Conservation (phyloP, 202 grass and related monocot species). For the Carex arenaria region DNA sequence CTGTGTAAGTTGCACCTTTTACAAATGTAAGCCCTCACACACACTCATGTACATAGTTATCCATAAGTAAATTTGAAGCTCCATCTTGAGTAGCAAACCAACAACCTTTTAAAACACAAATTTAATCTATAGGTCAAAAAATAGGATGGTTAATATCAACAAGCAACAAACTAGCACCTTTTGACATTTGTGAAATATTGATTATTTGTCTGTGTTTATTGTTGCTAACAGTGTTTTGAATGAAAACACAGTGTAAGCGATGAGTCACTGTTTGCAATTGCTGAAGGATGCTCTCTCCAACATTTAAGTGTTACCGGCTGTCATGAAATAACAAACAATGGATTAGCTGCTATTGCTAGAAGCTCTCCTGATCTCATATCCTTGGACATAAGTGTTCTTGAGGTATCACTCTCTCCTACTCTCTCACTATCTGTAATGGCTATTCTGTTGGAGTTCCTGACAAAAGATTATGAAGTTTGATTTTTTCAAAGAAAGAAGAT, state of each 20-base stretch:
- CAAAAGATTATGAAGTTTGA: neutral
- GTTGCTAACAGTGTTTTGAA: neutral
- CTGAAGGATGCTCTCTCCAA: conserved; percentile 55
- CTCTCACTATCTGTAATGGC: neutral
- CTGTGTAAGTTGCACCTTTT: neutral
- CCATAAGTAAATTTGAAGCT: neutral
- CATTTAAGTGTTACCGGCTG: conserved; percentile 69
- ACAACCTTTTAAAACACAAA: neutral
- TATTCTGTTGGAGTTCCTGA: neutral
- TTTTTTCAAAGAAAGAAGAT: neutral
- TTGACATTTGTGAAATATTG: neutral
- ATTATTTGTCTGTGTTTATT: neutral
- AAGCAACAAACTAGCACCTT: neutral
- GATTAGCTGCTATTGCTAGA: conserved; percentile 63
- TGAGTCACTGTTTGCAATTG: conserved; percentile 57
- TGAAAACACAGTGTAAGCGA: conserved; percentile 57
- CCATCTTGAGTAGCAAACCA: neutral
- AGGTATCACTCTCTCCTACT: conserved; percentile 44
- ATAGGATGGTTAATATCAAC: neutral
- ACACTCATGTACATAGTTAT: neutral
- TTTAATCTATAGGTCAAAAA: neutral
- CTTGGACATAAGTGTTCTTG: conserved; percentile 68
- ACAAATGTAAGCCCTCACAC: neutral
- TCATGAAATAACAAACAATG: conserved; percentile 60
- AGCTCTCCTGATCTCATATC: conserved; percentile 66